These are phyloP conservation scores for Podila minutissima DNA, from an alignment of 192 early-diverging fungal genomes.

Conservation along the genomic window DNA sequence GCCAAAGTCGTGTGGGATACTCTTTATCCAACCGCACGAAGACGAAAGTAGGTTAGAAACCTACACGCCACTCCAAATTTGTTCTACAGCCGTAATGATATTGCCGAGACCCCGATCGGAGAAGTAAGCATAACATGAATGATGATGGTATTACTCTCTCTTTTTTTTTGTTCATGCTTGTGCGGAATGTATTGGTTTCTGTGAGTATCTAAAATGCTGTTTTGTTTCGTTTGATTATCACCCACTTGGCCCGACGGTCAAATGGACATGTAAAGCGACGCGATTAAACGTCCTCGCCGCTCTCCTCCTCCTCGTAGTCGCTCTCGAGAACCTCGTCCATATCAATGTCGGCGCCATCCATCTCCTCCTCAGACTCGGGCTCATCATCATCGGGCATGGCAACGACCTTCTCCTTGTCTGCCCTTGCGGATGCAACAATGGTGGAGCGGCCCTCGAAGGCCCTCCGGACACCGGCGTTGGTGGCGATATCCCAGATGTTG, in stretches of 20 bases:
- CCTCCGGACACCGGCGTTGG: constrained; percentile 83
- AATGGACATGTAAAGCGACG: too few relatives aligned
- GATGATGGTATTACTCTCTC: neutral
- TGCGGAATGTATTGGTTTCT: too few relatives aligned
- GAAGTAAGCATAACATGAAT: neutral
- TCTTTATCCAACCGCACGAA: too few relatives aligned
- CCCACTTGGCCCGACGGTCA: too few relatives aligned
- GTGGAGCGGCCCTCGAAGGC: constrained; percentile 63
- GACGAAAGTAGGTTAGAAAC: neutral
- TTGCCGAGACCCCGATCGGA: too few relatives aligned
- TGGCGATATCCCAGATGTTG: constrained; percentile 92
- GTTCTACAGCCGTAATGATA: neutral
- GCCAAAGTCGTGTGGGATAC: too few relatives aligned
- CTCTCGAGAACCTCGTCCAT: constrained; percentile 47
- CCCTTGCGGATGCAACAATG: constrained; percentile 30
- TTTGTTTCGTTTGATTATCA: too few relatives aligned
- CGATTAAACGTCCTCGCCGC: constrained; percentile 48
- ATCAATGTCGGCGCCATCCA: constrained; percentile 51
- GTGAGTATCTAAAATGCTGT: too few relatives aligned
- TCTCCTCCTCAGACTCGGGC: constrained; percentile 51
- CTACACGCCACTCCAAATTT: neutral
- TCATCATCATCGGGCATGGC: constrained; percentile 42
- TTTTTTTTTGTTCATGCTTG: too few relatives aligned
- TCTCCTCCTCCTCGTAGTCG: constrained; percentile 51
- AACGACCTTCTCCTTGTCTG: constrained; percentile 45